phyloP scores from a whole-genome alignment of 2,329 filamentous ascomycete genomes.

The Thelonectria olida region DNA sequence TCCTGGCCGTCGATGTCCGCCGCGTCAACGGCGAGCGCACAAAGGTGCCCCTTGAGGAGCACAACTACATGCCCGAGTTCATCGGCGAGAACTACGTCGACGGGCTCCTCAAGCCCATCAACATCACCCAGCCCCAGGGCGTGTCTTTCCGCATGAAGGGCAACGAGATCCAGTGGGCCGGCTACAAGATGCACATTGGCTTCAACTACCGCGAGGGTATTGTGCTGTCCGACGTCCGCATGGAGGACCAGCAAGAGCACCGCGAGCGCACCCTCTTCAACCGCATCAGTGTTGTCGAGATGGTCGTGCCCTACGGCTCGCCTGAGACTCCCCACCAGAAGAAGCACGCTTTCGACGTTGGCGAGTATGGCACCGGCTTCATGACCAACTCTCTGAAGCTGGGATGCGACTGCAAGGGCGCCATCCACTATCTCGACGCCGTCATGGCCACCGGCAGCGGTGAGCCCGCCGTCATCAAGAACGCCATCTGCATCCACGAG shows the following conservation, averaged over 20 bases:
- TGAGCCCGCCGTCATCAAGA: slow-evolving; percentile 83
- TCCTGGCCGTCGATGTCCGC: slow-evolving; percentile 55
- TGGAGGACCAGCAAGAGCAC: slow-evolving; percentile 59
- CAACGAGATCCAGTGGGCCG: slow-evolving; percentile 65
- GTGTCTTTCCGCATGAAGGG: slow-evolving; percentile 57
- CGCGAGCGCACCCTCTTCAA: slow-evolving; percentile 69
- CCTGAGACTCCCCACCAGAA: slow-evolving; percentile 82
- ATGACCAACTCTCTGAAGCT: slow-evolving; percentile 85
- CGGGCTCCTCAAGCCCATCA: slow-evolving; percentile 48
- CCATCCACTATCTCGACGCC: slow-evolving; percentile 91
- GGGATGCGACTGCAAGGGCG: slow-evolving; percentile 88
- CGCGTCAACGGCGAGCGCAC: slow-evolving; percentile 58
- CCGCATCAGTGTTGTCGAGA: slow-evolving; percentile 73
- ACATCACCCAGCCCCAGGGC: slow-evolving; percentile 51
- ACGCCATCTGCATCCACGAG: slow-evolving; percentile 89
- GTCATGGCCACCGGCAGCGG: slow-evolving; percentile 86
- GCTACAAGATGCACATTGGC: slow-evolving; percentile 76
- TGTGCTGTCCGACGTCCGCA: slow-evolving; percentile 74
- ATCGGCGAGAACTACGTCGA: slow-evolving; percentile 47
- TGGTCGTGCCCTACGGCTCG: slow-evolving; percentile 80
- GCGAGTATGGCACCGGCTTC: slow-evolving; percentile 83
- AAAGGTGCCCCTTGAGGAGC: slow-evolving; percentile 50
- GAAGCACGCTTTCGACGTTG: slow-evolving; percentile 84
- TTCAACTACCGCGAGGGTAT: slow-evolving; percentile 78
- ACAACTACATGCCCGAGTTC: slow-evolving; percentile 50